Evolutionary conservation across 176 grass and related monocot genomes (phyloP).

Genomic region (Themeda triandra): DNA sequence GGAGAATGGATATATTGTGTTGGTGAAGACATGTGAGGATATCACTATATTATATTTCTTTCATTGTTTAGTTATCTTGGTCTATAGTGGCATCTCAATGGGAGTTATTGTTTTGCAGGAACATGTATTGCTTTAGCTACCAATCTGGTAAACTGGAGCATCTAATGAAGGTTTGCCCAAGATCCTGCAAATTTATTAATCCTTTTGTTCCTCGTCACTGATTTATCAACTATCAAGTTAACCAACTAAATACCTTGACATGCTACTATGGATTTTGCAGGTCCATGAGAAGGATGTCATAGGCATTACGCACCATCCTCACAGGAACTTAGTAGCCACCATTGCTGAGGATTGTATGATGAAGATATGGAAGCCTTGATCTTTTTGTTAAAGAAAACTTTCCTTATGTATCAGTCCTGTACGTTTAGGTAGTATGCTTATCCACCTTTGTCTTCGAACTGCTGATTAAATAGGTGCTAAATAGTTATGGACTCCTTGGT

Average conservation of each 20-base stretch:
- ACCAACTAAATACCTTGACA: background rate
- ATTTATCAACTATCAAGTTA: background rate
- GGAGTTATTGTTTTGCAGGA: constrained; percentile 48
- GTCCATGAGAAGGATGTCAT: constrained; percentile 94
- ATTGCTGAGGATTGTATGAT: constrained; percentile 83
- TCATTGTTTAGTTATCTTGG: constrained; percentile 9
- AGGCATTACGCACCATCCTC: constrained; percentile 87
- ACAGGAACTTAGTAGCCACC: constrained; percentile 86
- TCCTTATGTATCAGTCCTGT: constrained; percentile 12
- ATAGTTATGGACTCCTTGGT: background rate
- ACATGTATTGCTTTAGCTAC: constrained; percentile 94
- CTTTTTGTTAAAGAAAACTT: background rate
- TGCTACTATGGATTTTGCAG: constrained; percentile 10
- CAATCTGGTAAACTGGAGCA: constrained; percentile 96
- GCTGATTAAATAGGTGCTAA: constrained; percentile 12
- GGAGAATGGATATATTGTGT: constrained; percentile 99
- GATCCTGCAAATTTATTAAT: background rate
- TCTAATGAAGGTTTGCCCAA: constrained; percentile 81
- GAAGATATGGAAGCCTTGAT: constrained; percentile 98
- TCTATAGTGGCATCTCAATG: background rate
- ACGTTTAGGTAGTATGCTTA: constrained; percentile 3
- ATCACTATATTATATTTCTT: constrained; percentile 7
- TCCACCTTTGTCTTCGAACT: constrained; percentile 7
- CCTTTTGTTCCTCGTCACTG: background rate
- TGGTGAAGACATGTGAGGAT: constrained; percentile 96